Conservation (phyloP, 306 rosid species). For the Fagus sylvatica region DNA sequence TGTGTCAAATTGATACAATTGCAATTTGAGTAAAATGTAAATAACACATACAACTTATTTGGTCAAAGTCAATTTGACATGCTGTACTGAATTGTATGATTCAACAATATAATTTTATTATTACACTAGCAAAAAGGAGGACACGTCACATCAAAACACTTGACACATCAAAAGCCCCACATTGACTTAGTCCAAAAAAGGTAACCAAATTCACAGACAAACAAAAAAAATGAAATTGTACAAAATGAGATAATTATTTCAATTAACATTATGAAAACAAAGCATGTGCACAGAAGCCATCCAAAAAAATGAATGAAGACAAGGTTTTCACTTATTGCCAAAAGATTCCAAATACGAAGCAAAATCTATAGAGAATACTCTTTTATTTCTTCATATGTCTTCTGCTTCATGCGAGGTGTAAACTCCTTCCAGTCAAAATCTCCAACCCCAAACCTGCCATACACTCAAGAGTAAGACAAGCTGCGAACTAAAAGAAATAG, state of each 20-base stretch:
- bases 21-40: neutral
- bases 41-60: neutral
- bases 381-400: conserved; percentile 82
- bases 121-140: conserved; percentile 1
- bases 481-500: conserved; percentile 1
- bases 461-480: conserved; percentile 32
- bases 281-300: conserved; percentile 12
- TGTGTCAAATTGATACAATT: neutral
- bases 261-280: neutral
- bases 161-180: neutral
- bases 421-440: conserved; percentile 95
- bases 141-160: neutral
- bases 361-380: conserved; percentile 51
- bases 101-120: neutral
- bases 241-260: neutral
- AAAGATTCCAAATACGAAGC: conserved; percentile 27
- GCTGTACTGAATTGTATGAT: neutral
- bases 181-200: neutral
- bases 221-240: neutral
- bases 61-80: neutral
- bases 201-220: neutral
- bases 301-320: neutral
- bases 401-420: conserved; percentile 83
- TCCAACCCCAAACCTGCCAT: conserved; percentile 91
- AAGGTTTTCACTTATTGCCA: conserved; percentile 11